phyloP scores from a whole-genome alignment of 345 rosid genomes.

The Rhodamnia argentea region DNA sequence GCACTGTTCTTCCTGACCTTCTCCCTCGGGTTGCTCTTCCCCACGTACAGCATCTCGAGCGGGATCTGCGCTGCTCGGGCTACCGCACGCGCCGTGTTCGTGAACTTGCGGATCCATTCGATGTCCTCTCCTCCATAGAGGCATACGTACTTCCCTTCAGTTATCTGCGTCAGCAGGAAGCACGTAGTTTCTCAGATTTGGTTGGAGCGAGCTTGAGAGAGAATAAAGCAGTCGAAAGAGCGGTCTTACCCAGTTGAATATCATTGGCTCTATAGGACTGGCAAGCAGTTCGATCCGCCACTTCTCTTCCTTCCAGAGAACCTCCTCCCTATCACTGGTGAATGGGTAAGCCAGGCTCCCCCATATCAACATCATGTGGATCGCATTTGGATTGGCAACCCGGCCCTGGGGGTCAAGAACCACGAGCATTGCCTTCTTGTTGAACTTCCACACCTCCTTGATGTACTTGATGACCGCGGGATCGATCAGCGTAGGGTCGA shows the following conservation, averaged over 20 bases:
- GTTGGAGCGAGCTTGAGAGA: neutral
- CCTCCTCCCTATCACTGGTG: conserved; percentile 37
- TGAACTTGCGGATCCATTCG: conserved; percentile 44
- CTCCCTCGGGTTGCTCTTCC: conserved; percentile 30
- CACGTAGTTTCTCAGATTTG: neutral
- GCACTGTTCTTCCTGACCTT: conserved; percentile 12
- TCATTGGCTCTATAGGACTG: conserved; percentile 22
- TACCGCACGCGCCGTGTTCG: conserved; percentile 8
- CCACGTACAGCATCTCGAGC: conserved; percentile 45
- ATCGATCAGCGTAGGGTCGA: conserved; percentile 38
- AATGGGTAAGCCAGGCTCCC: conserved; percentile 47
- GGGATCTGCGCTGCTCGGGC: conserved; percentile 20
- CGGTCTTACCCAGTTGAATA: conserved; percentile 28
- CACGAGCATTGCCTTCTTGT: conserved; percentile 39
- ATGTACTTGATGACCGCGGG: conserved; percentile 39
- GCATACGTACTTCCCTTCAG: conserved; percentile 28
- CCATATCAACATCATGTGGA: conserved; percentile 76
- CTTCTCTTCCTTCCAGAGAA: conserved; percentile 50
- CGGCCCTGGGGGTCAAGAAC: conserved; percentile 49
- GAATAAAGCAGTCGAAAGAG: neutral
- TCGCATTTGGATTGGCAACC: conserved; percentile 35
- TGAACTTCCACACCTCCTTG: conserved; percentile 54
- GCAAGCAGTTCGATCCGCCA: conserved; percentile 45
- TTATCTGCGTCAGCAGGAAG: conserved; percentile 10
- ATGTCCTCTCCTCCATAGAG: conserved; percentile 52